A percentile compares a stretch with the other conserved stretches of the same genome.
These are phyloP conservation scores for Diaporthe nobilis DNA, from an alignment of 2,329 filamentous ascomycete genomes.

Conservation along the genomic window DNA sequence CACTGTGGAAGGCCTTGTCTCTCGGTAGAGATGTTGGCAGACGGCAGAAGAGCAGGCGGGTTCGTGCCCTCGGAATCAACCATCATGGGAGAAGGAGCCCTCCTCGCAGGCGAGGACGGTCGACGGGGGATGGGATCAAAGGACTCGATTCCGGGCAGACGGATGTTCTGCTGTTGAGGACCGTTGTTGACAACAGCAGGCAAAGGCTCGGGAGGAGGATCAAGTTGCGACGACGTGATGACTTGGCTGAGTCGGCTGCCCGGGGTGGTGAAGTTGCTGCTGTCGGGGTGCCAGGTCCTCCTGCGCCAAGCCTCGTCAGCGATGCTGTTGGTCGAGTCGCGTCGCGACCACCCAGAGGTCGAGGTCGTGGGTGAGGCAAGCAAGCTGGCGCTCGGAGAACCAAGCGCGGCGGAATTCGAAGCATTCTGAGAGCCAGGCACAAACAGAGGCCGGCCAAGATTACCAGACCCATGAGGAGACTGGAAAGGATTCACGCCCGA, in stretches of 20 bases:
- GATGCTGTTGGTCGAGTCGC: conserved; percentile 74
- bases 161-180: conserved; percentile 67
- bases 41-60: conserved; percentile 52
- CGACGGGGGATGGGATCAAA: conserved; percentile 83
- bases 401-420: conserved; percentile 68
- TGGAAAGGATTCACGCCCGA: conserved; percentile 83
- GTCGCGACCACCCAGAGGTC: conserved; percentile 69
- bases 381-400: conserved; percentile 71
- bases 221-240: conserved; percentile 75
- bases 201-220: conserved; percentile 66
- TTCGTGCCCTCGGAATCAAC: conserved; percentile 69
- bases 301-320: conserved; percentile 84
- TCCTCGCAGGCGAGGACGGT: conserved; percentile 73
- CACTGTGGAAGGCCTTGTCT: conserved; percentile 69
- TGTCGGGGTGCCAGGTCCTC: conserved; percentile 92
- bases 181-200: conserved; percentile 59
- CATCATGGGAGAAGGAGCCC: conserved; percentile 82
- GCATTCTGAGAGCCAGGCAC: conserved; percentile 68
- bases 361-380: conserved; percentile 76
- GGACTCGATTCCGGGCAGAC: conserved; percentile 91
- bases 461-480: conserved; percentile 65
- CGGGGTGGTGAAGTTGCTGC: conserved; percentile 73
- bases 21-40: conserved; percentile 58
- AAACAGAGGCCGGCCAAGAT: conserved; percentile 68
- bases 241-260: conserved; percentile 84